Base-by-base conservation (phyloP, 495 filamentous ascomycete species). In the Lasiosphaeria miniovina region DNA sequence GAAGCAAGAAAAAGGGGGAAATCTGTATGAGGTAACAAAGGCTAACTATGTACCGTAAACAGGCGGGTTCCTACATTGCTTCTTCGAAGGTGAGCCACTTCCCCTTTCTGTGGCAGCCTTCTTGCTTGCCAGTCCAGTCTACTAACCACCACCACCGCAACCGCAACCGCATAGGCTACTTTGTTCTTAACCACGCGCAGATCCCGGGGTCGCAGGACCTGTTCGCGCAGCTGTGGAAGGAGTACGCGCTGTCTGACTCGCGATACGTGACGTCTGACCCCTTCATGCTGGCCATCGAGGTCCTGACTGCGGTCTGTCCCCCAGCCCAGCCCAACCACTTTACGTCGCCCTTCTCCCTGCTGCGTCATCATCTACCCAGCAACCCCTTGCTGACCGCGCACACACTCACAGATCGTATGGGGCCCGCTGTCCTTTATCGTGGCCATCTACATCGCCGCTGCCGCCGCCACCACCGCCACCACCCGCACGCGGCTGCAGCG, bases 171-270 rank as follows among this genome's bases (percentile, higher is more conserved):
- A 31, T 10, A 83, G 88, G 90, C n/a, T 93, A 91, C 71, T 93
- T 88, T 64, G 82, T 87, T 64, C 68, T 82, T 59, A 85, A 91
- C 68, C 86, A 87, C 74, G 72, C 75, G 5, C 63, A 67, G 14
- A 24, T 80, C 40, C 65, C 75, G 1, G 67, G 69, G 1, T 75
- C 69, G 1, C 74, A 80, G 51, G 61, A 65, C 34, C 65, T 92
- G 0, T 85, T 91, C 46, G 88, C 87, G 0, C 90, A 94, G 72
- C 72, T 94, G 40, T 95, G 90, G 90, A 95, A 94, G 66, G 90
- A 95, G 68, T 95, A 95, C 77, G 81, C 89, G 6, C 78, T 88
- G 41, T 91, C 89, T 15, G 90, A 95, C 71, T 92, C 89, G 35
- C 83, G 90, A 40, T 95, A 95, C 63, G 75, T 95, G 68, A 90